Conservation (phyloP, 805 yeast genomes). For the Suhomyces tanzawaensis region DNA sequence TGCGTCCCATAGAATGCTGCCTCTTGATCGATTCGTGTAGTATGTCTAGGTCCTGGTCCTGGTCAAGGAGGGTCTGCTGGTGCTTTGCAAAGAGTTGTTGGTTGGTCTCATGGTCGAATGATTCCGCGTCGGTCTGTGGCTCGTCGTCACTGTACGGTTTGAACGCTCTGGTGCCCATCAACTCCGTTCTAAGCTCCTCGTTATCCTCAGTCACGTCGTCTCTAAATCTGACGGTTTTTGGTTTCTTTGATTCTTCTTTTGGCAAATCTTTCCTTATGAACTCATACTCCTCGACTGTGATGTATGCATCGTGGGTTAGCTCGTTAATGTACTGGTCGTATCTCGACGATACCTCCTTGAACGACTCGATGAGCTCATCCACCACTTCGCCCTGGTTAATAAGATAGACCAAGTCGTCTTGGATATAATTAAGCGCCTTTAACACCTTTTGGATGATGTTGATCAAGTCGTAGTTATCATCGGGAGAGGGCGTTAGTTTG, state of each 20-base stretch:
- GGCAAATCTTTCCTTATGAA: conserved; percentile 13
- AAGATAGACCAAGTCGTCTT: conserved; percentile 22
- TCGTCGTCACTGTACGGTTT: conserved; percentile 37
- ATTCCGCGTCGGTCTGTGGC: conserved; percentile 14
- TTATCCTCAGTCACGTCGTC: conserved; percentile 21
- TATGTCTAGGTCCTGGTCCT: conserved; percentile 34
- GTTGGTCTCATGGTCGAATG: conserved; percentile 29
- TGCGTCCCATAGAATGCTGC: conserved; percentile 41
- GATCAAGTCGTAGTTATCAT: conserved; percentile 38
- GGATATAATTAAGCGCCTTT: conserved; percentile 27
- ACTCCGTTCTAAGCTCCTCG: conserved; percentile 23
- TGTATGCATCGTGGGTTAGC: conserved; percentile 24
- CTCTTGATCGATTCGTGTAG: conserved; percentile 33
- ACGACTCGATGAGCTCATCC: conserved; percentile 4
- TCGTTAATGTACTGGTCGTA: conserved; percentile 18
- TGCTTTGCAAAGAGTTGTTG: conserved; percentile 43
- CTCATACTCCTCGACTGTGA: conserved; percentile 31
- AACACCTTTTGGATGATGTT: conserved; percentile 24
- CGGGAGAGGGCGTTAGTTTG: conserved; percentile 35
- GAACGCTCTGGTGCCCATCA: conserved; percentile 35
- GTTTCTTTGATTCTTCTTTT: conserved; percentile 9
- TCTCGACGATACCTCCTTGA: conserved; percentile 11
- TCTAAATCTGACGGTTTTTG: conserved; percentile 38
- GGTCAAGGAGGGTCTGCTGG: conserved; percentile 39
- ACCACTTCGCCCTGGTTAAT: background rate